Evolutionary conservation across 371 early-diverging fungal species (phyloP).

Genomic region (Mortierella sp.): DNA sequence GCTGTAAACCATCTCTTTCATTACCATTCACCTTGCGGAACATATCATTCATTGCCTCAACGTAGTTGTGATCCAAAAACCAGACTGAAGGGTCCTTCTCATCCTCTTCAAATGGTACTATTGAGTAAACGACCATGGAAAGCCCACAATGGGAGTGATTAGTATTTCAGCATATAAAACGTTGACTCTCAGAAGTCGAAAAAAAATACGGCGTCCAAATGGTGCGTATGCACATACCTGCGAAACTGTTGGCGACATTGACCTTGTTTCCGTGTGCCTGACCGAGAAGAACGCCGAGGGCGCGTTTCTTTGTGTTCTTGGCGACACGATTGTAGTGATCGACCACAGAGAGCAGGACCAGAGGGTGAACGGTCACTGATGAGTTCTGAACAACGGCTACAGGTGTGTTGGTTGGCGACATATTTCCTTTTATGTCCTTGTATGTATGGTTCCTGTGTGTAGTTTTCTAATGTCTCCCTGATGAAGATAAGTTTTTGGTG

Average conservation of each 20-base stretch:
- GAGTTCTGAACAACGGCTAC: conserved; percentile 55
- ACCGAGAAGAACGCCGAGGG: conserved; percentile 99
- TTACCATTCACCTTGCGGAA: conserved; percentile 99
- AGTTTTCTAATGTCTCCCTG: no score
- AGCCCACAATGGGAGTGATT: no score
- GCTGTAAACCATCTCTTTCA: background rate
- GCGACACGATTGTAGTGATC: conserved; percentile 99
- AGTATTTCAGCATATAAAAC: no score
- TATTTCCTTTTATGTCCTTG: background rate
- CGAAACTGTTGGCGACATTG: conserved; percentile 99
- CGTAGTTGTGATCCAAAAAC: conserved; percentile 99
- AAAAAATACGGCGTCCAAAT: background rate
- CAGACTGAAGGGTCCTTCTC: conserved; percentile 97
- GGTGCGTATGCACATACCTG: conserved; percentile 70
- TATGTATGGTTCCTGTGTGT: no score
- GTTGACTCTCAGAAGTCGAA: no score
- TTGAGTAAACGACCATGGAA: background rate
- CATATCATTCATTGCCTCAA: conserved; percentile 99
- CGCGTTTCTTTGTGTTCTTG: conserved; percentile 95
- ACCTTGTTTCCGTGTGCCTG: conserved; percentile 89
- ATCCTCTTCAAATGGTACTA: conserved; percentile 99
- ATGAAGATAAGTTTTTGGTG: no score
- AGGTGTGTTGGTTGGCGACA: conserved; percentile 26
- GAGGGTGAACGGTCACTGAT: conserved; percentile 95
- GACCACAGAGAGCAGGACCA: conserved; percentile 98